Conservation (phyloP, 139 green algal species). For the Mesostigma viride region DNA sequence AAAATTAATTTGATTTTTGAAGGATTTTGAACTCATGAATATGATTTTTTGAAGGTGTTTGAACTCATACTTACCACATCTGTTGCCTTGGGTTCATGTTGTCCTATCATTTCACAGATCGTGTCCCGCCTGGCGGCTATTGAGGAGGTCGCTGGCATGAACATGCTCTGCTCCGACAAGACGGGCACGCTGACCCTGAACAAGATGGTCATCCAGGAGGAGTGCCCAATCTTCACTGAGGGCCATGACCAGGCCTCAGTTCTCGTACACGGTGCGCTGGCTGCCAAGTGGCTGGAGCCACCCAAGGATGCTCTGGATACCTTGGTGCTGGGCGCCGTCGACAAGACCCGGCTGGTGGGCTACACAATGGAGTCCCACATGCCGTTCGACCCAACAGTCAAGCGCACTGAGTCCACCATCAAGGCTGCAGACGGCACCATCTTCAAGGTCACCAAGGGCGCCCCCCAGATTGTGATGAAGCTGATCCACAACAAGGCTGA, state of each 20-base stretch:
- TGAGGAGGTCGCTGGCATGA: conserved; percentile 82
- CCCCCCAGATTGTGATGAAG: conserved; percentile 42
- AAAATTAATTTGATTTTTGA: too few relatives aligned
- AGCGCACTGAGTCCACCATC: conserved; percentile 62
- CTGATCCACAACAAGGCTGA: conserved; percentile 35
- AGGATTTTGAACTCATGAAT: too few relatives aligned
- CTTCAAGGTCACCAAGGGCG: conserved; percentile 70
- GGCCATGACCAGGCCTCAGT: background rate
- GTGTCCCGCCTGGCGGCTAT: too few relatives aligned
- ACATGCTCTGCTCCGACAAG: too few relatives aligned
- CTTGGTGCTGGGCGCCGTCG: conserved; percentile 47
- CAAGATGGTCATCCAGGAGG: too few relatives aligned
- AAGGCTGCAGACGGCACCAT: conserved; percentile 37
- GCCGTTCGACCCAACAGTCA: conserved; percentile 59
- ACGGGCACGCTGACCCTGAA: too few relatives aligned
- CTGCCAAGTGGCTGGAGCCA: conserved; percentile 79
- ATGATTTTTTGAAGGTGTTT: too few relatives aligned
- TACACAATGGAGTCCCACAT: conserved; percentile 74
- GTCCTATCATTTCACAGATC: too few relatives aligned
- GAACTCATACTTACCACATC: too few relatives aligned
- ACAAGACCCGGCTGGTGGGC: conserved; percentile 46
- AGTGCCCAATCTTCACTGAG: too few relatives aligned
- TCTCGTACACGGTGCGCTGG: conserved; percentile 32
- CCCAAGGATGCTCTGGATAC: conserved; percentile 74
- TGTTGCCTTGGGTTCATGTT: too few relatives aligned